Conservation (phyloP, 2,329 filamentous ascomycete genomes). For the Penicillium olsonii region DNA sequence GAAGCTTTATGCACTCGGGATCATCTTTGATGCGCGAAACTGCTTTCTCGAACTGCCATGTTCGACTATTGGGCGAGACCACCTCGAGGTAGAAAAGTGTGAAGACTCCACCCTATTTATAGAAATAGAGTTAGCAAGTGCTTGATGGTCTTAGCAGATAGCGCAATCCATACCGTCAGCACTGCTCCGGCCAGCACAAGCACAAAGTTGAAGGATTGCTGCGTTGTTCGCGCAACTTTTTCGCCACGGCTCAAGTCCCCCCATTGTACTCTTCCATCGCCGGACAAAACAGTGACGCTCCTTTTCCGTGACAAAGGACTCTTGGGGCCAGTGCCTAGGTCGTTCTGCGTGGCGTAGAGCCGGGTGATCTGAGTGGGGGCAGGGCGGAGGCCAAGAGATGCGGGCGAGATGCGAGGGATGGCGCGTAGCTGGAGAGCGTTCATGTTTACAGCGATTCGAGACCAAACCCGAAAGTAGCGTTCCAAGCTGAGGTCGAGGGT, state of each 20-base stretch:
- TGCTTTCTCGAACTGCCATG: constrained; percentile 82
- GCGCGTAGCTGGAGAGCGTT: constrained; percentile 20
- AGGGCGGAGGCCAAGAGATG: constrained; percentile 31
- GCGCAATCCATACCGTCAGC: constrained; percentile 63
- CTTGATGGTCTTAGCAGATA: not conserved
- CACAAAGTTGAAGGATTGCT: constrained; percentile 86
- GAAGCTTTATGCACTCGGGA: constrained; percentile 67
- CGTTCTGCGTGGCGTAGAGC: constrained; percentile 62
- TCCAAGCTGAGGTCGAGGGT: constrained; percentile 1
- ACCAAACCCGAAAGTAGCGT: not conserved
- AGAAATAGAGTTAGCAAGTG: not conserved
- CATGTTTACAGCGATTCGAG: constrained; percentile 11
- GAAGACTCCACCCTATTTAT: constrained; percentile 67
- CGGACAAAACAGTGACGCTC: constrained; percentile 79
- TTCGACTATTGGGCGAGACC: constrained; percentile 82
- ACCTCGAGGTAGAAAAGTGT: constrained; percentile 81
- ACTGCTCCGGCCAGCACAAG: constrained; percentile 73
- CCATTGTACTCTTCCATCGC: constrained; percentile 83
- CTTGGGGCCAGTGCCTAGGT: constrained; percentile 41
- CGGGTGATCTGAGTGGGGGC: constrained; percentile 41
- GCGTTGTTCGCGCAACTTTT: constrained; percentile 80
- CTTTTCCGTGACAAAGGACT: constrained; percentile 56
- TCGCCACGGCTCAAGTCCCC: constrained; percentile 71
- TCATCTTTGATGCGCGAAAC: constrained; percentile 77
- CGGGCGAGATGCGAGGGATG: constrained; percentile 16